Conservation (phyloP, 345 rosid genomes). For the Streptanthus diversifolius region DNA sequence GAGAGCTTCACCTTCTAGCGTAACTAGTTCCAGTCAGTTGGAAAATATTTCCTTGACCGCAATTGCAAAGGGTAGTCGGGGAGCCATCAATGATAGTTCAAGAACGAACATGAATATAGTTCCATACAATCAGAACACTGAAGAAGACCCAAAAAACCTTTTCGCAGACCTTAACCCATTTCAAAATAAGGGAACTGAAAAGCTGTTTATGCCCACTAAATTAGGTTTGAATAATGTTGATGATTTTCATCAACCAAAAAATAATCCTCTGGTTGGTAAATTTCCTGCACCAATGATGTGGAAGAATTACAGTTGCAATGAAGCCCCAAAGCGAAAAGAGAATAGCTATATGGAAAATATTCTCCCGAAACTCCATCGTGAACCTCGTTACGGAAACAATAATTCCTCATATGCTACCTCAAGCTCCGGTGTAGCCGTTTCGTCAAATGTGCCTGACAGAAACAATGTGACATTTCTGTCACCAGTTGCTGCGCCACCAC, state of each 20-base stretch:
- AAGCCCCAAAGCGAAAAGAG: slow-evolving; percentile 74
- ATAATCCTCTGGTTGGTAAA: slow-evolving; percentile 52
- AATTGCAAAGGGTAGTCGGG: slow-evolving; percentile 63
- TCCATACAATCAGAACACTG: slow-evolving; percentile 60
- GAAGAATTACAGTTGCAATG: slow-evolving; percentile 84
- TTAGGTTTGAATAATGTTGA: slow-evolving; percentile 50
- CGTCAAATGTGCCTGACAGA: slow-evolving; percentile 38
- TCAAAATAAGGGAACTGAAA: slow-evolving; percentile 78
- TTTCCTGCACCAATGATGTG: slow-evolving; percentile 77
- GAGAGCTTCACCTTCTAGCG: slow-evolving; percentile 51
- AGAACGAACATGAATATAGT: slow-evolving; percentile 70
- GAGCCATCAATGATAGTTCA: slow-evolving; percentile 53
- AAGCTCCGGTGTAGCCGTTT: slow-evolving; percentile 41
- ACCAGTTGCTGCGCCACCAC: slow-evolving; percentile 39
- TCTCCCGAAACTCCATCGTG: slow-evolving; percentile 66
- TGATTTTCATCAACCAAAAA: slow-evolving; percentile 56
- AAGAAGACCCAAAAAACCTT: slow-evolving; percentile 71
- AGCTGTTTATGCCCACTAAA: slow-evolving; percentile 50
- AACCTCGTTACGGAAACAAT: slow-evolving; percentile 54
- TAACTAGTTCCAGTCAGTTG: slow-evolving; percentile 43
- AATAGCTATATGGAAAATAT: slow-evolving; percentile 62
- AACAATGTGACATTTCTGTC: slow-evolving; percentile 42
- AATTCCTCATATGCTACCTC: slow-evolving; percentile 50
- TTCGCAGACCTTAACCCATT: slow-evolving; percentile 96
- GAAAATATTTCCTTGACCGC: slow-evolving; percentile 50